Base-by-base conservation (phyloP, 192 early-diverging fungal genomes). In the Gamsiella multidivaricata region DNA sequence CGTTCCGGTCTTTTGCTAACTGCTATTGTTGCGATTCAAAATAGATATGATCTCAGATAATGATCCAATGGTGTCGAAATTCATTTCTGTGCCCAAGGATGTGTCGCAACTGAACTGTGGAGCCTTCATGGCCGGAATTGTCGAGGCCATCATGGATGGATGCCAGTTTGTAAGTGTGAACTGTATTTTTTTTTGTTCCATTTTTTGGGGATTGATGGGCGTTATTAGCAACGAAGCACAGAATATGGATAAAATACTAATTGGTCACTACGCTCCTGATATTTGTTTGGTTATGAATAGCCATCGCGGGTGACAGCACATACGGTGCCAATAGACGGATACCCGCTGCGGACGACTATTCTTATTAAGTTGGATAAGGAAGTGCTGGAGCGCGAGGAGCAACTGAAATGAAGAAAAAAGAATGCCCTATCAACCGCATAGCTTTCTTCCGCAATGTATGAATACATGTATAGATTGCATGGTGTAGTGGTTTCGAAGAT, bases 41-140 rank as follows among this genome's bases (percentile, higher is more conserved):
- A 43, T 70, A 96, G 94, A 98, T 74, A 99, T 99, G 98, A 96
- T 99, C 31, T 95, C 92, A n/a, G 98, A 99, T 78, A 98, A 98
- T 67, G 97, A 99, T 47, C 97, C 97, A 2, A 61, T 90, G 5
- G 83, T 98, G 43, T 90, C 90, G 32, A 93, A 91, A 75, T 98
- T 92, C 80, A 95, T 99, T 41, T 95, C 95, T 8, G 91, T 97
- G 8, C 98, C 98, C 4, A 93, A 92, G 65, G 98, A 99, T 72
- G 85, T 97, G 69, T 88, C 95, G 23, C 90, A 91, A 32, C 89
- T 99, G 33, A 97, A 95, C 80, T 93, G 94, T 8, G 94, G 93
- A 37, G 97, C 98, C 5, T 99, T 97, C 74, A 85, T 97, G 59
- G 96, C 95, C 41, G 98, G 98, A 10, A 91, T 99, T 50, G 93